phyloP scores from a whole-genome alignment of 2,329 filamentous ascomycete genomes.

The Ceratocystis eucalypticola region DNA sequence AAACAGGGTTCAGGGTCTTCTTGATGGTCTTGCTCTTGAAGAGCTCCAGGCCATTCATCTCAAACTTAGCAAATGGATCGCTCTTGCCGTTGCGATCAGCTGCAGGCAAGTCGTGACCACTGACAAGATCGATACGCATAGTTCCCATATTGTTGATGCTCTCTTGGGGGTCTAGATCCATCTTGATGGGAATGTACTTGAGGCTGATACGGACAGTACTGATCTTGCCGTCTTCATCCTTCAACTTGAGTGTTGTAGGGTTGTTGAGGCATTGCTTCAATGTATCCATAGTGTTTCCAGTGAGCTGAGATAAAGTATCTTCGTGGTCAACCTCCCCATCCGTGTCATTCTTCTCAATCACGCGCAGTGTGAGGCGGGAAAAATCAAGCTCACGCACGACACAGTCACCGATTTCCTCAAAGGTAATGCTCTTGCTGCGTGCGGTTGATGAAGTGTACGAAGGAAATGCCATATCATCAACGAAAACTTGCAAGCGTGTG shows the following conservation, averaged over 20 bases:
- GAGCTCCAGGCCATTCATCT: slow-evolving; percentile 74
- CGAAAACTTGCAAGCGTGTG: slow-evolving; percentile 71
- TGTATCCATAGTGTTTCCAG: slow-evolving; percentile 73
- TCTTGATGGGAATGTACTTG: slow-evolving; percentile 88
- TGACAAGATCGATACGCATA: slow-evolving; percentile 82
- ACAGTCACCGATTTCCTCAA: slow-evolving; percentile 89
- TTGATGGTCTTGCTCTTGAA: slow-evolving; percentile 94
- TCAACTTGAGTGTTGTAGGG: slow-evolving; percentile 68
- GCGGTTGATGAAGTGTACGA: slow-evolving; percentile 73
- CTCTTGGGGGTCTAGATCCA: slow-evolving; percentile 85
- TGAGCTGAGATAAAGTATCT: slow-evolving; percentile 64
- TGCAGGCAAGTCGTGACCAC: slow-evolving; percentile 74
- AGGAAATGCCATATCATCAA: slow-evolving; percentile 90
- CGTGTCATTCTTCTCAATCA: slow-evolving; percentile 67
- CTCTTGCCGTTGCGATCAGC: slow-evolving; percentile 94
- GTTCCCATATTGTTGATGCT: slow-evolving; percentile 99
- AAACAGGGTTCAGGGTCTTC: slow-evolving; percentile 86
- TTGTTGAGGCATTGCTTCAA: slow-evolving; percentile 87
- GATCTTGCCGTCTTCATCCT: slow-evolving; percentile 59
- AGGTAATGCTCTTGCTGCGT: slow-evolving; percentile 51
- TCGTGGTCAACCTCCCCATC: slow-evolving; percentile 59
- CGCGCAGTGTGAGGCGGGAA: slow-evolving; percentile 76
- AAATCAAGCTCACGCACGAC: slow-evolving; percentile 97
- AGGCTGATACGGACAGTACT: slow-evolving; percentile 81
- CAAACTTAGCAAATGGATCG: slow-evolving; percentile 92